Evolutionary conservation across 140 eudicot genomes (phyloP).

Genomic region (Flaveria floridana): DNA sequence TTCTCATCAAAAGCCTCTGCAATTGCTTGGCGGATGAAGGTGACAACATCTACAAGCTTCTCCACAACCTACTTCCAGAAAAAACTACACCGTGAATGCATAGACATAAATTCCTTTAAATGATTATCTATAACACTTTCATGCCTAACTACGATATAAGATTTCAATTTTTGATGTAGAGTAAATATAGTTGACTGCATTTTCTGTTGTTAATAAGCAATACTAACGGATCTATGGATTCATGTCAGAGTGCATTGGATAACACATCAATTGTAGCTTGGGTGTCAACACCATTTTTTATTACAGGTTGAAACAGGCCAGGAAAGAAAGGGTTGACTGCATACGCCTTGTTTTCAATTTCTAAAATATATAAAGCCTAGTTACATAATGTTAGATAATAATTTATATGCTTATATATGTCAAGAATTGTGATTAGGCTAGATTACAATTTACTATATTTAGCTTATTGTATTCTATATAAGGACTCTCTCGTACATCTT

Average conservation of each 20-base stretch:
- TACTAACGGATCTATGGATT: not conserved
- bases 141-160: not conserved
- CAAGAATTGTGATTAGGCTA: too few relatives aligned
- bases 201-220: not conserved
- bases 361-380: too few relatives aligned
- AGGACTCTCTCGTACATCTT: too few relatives aligned
- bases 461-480: too few relatives aligned
- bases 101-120: not conserved
- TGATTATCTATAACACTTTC: not conserved
- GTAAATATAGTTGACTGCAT: not conserved
- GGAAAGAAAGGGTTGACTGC: too few relatives aligned
- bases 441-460: too few relatives aligned
- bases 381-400: too few relatives aligned
- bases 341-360: too few relatives aligned
- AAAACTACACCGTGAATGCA: not conserved
- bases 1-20: constrained; percentile 59
- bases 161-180: not conserved
- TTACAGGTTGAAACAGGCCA: not conserved
- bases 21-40: constrained; percentile 74
- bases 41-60: constrained; percentile 86
- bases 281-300: not conserved
- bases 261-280: not conserved
- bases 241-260: not conserved
- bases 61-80: constrained; percentile 61
- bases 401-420: too few relatives aligned